Evolutionary conservation across 176 grass and related monocot species (phyloP).

Genomic region (Dactylis glomerata): DNA sequence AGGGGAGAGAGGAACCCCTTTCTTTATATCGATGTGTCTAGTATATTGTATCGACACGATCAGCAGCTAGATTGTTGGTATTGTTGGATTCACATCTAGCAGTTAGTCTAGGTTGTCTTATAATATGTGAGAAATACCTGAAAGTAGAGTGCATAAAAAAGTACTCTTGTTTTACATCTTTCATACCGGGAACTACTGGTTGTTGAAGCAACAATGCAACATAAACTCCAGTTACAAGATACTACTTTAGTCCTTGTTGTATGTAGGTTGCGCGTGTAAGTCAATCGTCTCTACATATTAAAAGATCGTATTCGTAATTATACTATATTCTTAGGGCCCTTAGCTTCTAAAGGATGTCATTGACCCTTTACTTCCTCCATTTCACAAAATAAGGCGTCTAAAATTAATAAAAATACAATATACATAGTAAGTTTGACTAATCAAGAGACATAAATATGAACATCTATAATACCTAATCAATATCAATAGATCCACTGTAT

Average conservation of each 20-base stretch:
- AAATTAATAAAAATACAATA: too few relatives aligned
- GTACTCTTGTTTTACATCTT: neutral
- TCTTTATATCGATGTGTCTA: neutral
- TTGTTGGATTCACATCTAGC: slow-evolving; percentile 14
- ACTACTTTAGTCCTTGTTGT: neutral
- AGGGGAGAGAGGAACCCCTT: neutral
- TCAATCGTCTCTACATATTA: neutral
- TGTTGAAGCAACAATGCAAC: neutral
- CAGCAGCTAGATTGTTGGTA: slow-evolving; percentile 11
- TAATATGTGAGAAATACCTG: neutral
- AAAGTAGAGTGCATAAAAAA: neutral
- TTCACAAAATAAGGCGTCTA: too few relatives aligned
- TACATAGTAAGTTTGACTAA: too few relatives aligned
- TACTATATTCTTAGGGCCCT: neutral
- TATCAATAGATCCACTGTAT: too few relatives aligned
- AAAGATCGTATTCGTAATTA: neutral
- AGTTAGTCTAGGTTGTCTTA: slow-evolving; percentile 7
- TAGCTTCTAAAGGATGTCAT: neutral
- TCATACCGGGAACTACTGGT: neutral
- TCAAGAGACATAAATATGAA: too few relatives aligned
- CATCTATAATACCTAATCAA: too few relatives aligned
- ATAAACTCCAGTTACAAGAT: neutral
- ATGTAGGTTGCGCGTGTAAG: neutral
- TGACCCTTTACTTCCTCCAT: neutral
- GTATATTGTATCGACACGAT: neutral